Evolutionary conservation across 75 land plant species (phyloP).

Genomic region (Sequoia sempervirens): DNA sequence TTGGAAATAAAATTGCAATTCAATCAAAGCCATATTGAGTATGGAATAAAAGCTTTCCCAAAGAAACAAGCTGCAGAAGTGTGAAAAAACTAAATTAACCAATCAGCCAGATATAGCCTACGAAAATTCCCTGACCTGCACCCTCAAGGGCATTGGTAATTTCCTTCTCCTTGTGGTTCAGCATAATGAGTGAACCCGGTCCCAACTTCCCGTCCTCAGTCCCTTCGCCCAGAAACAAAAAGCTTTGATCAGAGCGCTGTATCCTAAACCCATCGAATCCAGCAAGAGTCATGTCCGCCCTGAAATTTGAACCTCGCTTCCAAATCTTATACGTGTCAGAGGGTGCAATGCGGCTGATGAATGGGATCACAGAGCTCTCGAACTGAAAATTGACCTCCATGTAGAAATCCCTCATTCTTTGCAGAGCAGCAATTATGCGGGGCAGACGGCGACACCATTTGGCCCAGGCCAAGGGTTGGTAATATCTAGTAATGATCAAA

Average conservation of each 20-base stretch:
- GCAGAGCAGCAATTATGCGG: slow-evolving; percentile 25
- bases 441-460: slow-evolving; percentile 34
- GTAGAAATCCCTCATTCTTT: slow-evolving; percentile 39
- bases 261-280: slow-evolving; percentile 28
- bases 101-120: not conserved
- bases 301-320: slow-evolving; percentile 35
- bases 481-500: slow-evolving; percentile 43
- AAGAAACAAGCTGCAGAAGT: not conserved
- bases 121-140: slow-evolving; percentile 10
- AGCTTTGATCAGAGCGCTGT: slow-evolving; percentile 26
- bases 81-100: not conserved
- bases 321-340: slow-evolving; percentile 41
- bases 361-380: slow-evolving; percentile 52
- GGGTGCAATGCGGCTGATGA: slow-evolving; percentile 35
- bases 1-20: not conserved
- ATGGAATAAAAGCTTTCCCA: not conserved
- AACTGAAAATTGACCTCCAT: slow-evolving; percentile 45
- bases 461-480: slow-evolving; percentile 37
- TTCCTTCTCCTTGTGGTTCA: slow-evolving; percentile 24
- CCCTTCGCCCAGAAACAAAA: slow-evolving; percentile 23
- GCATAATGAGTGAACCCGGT: slow-evolving; percentile 16
- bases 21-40: not conserved
- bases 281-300: slow-evolving; percentile 42
- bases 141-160: slow-evolving; percentile 26
- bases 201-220: slow-evolving; percentile 21